phyloP scores from a whole-genome alignment of 305 asterid genomes.

The Rubia tinctorum region DNA sequence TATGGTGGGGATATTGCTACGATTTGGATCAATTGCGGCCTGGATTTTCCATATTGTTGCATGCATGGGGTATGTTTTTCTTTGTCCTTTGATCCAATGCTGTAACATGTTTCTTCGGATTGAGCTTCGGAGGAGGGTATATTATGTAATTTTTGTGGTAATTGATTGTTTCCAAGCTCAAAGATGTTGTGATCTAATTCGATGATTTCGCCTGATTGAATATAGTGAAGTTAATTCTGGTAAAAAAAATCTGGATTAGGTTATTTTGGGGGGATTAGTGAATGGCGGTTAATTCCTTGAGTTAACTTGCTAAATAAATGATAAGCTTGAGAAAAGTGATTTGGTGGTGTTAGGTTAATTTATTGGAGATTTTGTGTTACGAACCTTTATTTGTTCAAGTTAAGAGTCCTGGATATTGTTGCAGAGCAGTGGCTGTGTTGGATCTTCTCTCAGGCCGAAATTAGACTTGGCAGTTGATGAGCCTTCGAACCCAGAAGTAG shows the following conservation, averaged over 20 bases:
- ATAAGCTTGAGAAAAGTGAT: background rate
- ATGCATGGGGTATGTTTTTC: conserved; percentile 33
- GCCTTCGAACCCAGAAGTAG: conserved; percentile 34
- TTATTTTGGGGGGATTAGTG: background rate
- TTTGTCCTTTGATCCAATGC: background rate
- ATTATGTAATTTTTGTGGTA: background rate
- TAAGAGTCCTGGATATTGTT: conserved; percentile 32
- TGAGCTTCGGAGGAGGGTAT: background rate
- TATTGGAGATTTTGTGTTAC: background rate
- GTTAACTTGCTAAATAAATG: background rate
- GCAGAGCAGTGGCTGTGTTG: conserved; percentile 71
- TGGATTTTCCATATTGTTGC: conserved; percentile 29
- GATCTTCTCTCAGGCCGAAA: conserved; percentile 47
- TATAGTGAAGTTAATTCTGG: background rate
- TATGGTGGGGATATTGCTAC: conserved; percentile 27
- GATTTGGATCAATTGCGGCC: conserved; percentile 27
- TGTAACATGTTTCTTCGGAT: background rate
- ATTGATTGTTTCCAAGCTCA: background rate
- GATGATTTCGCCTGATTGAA: background rate
- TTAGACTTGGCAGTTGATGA: conserved; percentile 33
- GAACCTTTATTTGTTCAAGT: background rate
- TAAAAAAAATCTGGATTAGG: background rate
- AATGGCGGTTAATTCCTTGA: background rate
- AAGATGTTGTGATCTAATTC: background rate
- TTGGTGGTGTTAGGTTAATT: background rate